Evolutionary conservation across 2,329 filamentous ascomycete species (phyloP).

Genomic region (Waltergamsia citrina): DNA sequence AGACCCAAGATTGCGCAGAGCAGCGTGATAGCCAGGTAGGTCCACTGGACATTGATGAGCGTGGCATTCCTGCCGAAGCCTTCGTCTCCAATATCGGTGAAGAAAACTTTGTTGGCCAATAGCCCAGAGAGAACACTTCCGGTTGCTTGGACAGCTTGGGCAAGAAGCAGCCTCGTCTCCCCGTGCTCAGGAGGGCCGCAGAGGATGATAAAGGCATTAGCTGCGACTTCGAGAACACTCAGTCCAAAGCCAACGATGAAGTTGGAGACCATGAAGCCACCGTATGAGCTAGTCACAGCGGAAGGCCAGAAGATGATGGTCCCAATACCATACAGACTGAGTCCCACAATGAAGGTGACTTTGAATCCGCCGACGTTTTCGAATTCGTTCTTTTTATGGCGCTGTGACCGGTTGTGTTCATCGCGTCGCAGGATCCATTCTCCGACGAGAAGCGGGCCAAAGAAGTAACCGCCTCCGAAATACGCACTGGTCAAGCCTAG

Average conservation of each 20-base stretch:
- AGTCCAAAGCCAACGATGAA: slow-evolving; percentile 72
- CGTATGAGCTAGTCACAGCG: slow-evolving; percentile 63
- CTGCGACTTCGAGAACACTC: slow-evolving; percentile 68
- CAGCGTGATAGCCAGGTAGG: slow-evolving; percentile 71
- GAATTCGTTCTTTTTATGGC: slow-evolving; percentile 23
- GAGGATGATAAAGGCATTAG: slow-evolving; percentile 64
- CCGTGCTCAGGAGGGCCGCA: slow-evolving; percentile 66
- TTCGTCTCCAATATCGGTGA: slow-evolving; percentile 42
- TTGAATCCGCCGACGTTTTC: slow-evolving; percentile 59
- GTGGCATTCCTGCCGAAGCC: slow-evolving; percentile 24
- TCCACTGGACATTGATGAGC: slow-evolving; percentile 72
- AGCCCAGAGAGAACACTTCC: slow-evolving; percentile 64
- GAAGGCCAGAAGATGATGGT: slow-evolving; percentile 86
- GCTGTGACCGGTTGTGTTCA: slow-evolving; percentile 42
- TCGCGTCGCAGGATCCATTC: slow-evolving; percentile 62
- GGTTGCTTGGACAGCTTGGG: slow-evolving; percentile 69
- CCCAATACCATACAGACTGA: slow-evolving; percentile 64
- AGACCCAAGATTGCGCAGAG: slow-evolving; percentile 63
- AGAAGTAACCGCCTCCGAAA: slow-evolving; percentile 60
- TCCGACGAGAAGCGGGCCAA: slow-evolving; percentile 61
- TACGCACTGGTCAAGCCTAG: slow-evolving; percentile 62
- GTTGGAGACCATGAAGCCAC: slow-evolving; percentile 65
- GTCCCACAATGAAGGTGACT: slow-evolving; percentile 67
- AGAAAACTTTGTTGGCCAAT: slow-evolving; percentile 66
- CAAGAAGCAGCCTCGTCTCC: slow-evolving; percentile 65